A percentile compares a stretch with the other conserved stretches of the same genome.
Conservation (phyloP, 2,329 filamentous ascomycete species). For the Cladosporium velox region DNA sequence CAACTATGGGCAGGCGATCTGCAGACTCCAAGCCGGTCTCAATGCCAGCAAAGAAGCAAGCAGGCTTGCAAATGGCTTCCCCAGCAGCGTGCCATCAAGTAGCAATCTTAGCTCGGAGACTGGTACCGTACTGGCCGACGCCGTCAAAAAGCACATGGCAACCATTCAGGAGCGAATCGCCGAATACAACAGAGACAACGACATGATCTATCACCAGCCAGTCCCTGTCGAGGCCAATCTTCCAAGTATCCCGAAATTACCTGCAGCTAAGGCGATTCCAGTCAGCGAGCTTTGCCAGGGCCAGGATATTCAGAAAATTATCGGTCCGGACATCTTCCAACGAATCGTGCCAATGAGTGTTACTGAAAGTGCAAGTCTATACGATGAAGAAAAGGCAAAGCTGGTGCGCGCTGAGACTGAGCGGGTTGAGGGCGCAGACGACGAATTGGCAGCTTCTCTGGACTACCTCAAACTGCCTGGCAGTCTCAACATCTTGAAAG, state of each 20-base stretch:
- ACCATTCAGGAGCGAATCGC: conserved; percentile 78
- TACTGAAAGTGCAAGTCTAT: conserved; percentile 93
- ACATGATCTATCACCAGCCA: conserved; percentile 95
- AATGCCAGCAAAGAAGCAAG: conserved; percentile 75
- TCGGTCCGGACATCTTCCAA: conserved; percentile 93
- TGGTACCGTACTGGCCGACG: conserved; percentile 70
- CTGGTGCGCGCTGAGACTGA: conserved; percentile 91
- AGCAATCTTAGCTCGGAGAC: conserved; percentile 84
- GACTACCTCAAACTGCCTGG: conserved; percentile 86
- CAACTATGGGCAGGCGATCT: conserved; percentile 81
- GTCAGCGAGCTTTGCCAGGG: conserved; percentile 96
- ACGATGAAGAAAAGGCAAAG: conserved; percentile 98
- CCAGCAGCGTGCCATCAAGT: conserved; percentile 72
- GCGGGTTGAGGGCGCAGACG: conserved; percentile 86
- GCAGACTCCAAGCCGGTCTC: conserved; percentile 80
- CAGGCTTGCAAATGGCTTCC: conserved; percentile 75
- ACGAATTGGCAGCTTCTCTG: conserved; percentile 92
- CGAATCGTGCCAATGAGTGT: conserved; percentile 96
- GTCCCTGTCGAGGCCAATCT: conserved; percentile 84
- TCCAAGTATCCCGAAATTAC: conserved; percentile 80
- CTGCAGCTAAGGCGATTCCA: conserved; percentile 93
- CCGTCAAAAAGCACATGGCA: conserved; percentile 78
- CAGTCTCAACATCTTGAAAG: conserved; percentile 84
- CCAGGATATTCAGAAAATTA: conserved; percentile 95
- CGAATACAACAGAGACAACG: conserved; percentile 85